Conservation (phyloP, 208 protist genomes). For the Trypanosoma brucei region DNA sequence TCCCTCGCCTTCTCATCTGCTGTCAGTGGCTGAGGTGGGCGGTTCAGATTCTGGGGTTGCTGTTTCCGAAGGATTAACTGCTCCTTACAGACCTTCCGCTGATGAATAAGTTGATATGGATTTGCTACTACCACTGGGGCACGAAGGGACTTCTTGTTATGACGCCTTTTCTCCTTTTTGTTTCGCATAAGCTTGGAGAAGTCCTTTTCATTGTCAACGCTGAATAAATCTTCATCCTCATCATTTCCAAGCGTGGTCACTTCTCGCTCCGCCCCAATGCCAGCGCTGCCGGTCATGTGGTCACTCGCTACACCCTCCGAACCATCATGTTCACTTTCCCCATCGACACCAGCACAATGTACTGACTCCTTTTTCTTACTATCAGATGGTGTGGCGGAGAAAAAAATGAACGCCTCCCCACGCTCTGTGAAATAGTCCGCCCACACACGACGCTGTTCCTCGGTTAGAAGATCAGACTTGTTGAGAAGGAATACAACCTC, state of each 20-base stretch:
- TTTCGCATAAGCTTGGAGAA: slow-evolving; percentile 34
- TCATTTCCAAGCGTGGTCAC: too few species aligned
- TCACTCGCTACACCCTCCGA: slow-evolving; percentile 28
- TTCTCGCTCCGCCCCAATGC: slow-evolving; percentile 9
- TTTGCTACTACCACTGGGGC: slow-evolving; percentile 72
- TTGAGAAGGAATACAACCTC: slow-evolving; percentile 94
- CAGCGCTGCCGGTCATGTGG: not conserved
- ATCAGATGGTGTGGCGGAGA: slow-evolving; percentile 55
- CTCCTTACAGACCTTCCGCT: slow-evolving; percentile 38
- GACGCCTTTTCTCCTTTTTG: slow-evolving; percentile 59
- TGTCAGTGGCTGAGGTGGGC: slow-evolving; percentile 31
- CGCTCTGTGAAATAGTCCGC: slow-evolving; percentile 87
- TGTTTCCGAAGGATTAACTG: slow-evolving; percentile 33
- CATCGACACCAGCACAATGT: not conserved
- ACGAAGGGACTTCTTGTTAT: slow-evolving; percentile 72
- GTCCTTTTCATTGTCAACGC: slow-evolving; percentile 28
- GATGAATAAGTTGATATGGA: slow-evolving; percentile 65
- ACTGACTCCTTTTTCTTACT: not conserved
- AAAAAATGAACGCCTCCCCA: slow-evolving; percentile 91
- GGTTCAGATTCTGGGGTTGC: slow-evolving; percentile 17
- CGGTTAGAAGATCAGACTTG: slow-evolving; percentile 98
- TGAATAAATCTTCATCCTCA: too few species aligned
- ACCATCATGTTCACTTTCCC: slow-evolving; percentile 14
- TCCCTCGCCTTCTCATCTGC: slow-evolving; percentile 63
- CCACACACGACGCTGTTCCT: slow-evolving; percentile 90